Percentiles rank a stretch among this genome's conserved stretches.
Conservation (phyloP, 345 rosid species). For the Bruguiera parviflora region DNA sequence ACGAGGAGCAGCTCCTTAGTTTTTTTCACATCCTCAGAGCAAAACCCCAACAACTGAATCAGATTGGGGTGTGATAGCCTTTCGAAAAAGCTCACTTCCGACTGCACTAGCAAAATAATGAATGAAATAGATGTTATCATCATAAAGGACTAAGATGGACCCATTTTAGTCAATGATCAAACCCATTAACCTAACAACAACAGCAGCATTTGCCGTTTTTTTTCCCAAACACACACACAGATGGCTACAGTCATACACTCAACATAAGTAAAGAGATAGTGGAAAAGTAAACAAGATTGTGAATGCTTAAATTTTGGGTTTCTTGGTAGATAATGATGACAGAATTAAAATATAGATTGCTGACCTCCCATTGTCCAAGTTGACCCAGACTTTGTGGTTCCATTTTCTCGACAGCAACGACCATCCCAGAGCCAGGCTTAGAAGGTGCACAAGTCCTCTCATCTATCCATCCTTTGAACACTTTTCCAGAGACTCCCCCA, state of each 20-base stretch:
- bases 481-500: conserved; percentile 76
- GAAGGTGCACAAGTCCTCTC: conserved; percentile 56
- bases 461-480: conserved; percentile 82
- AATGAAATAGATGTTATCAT: conserved; percentile 1
- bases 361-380: conserved; percentile 70
- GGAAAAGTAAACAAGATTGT: background rate
- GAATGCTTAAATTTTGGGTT: too few relatives aligned
- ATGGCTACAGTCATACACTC: too few relatives aligned
- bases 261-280: too few relatives aligned
- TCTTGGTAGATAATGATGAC: too few relatives aligned
- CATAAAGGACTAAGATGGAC: too few relatives aligned
- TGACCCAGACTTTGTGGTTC: conserved; percentile 62
- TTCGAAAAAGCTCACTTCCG: conserved; percentile 73
- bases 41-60: conserved; percentile 68
- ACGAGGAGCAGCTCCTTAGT: conserved; percentile 62
- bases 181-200: too few relatives aligned
- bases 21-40: conserved; percentile 49
- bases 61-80: conserved; percentile 76
- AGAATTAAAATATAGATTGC: too few relatives aligned
- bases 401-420: conserved; percentile 72
- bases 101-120: conserved; percentile 41
- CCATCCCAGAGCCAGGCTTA: conserved; percentile 51
- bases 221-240: too few relatives aligned
- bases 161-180: too few relatives aligned
- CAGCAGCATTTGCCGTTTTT: too few relatives aligned